phyloP scores from a whole-genome alignment of 345 rosid species.

The Euphorbia pulcherrima region DNA sequence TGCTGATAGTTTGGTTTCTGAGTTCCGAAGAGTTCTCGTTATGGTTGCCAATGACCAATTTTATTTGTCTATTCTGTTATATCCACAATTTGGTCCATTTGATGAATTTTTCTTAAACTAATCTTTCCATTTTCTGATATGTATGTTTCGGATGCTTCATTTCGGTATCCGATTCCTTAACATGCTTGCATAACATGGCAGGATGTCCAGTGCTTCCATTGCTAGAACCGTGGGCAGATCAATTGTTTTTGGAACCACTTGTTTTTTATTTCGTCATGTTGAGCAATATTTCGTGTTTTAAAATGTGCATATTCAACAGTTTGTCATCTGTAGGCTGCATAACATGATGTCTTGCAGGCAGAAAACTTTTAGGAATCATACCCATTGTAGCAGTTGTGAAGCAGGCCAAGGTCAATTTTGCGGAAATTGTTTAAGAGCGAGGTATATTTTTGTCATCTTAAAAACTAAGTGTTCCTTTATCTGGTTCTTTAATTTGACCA shows the following conservation, averaged over 20 bases:
- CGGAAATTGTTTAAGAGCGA: conserved; percentile 37
- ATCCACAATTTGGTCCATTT: not conserved
- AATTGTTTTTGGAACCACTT: not conserved
- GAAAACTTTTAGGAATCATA: conserved; percentile 6
- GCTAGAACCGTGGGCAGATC: not conserved
- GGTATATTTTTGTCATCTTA: conserved; percentile 19
- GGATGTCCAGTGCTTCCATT: not conserved
- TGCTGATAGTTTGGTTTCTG: not conserved
- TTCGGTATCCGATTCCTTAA: not conserved
- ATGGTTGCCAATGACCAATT: not conserved
- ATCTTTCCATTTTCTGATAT: not conserved
- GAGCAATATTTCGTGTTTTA: not conserved
- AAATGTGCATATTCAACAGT: not conserved
- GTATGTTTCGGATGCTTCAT: too few relatives aligned
- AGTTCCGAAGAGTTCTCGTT: not conserved
- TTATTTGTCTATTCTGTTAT: too few relatives aligned
- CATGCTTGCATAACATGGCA: not conserved
- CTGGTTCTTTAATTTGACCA: not conserved
- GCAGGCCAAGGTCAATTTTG: conserved; percentile 37
- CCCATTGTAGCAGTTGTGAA: conserved; percentile 32
- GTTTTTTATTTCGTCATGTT: not conserved
- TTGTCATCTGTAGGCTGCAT: not conserved
- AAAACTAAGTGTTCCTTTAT: too few relatives aligned
- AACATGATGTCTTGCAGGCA: not conserved
- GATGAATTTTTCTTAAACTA: not conserved